Percentiles rank a stretch among this genome's conserved stretches.
phyloP scores from a whole-genome alignment of 345 rosid species.

The Linum trigynum region DNA sequence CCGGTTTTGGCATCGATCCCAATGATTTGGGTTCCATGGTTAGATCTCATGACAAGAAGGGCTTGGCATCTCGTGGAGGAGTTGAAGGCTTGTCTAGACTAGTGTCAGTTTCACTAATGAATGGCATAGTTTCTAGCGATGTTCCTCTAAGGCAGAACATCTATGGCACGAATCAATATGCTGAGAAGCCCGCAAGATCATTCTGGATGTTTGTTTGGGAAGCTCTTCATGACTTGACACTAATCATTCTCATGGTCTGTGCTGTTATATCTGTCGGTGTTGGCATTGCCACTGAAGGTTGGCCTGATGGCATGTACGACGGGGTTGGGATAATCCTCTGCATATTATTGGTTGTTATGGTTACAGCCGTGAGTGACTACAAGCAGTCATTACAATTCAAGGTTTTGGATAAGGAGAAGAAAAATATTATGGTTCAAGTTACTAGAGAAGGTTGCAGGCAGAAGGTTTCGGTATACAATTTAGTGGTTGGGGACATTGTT shows the following conservation, averaged over 20 bases:
- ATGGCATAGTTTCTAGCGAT: conserved; percentile 42
- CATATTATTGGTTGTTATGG: conserved; percentile 1
- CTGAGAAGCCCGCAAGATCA: conserved; percentile 50
- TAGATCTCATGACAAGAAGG: conserved; percentile 25
- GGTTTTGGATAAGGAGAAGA: conserved; percentile 10
- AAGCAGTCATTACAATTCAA: conserved; percentile 8
- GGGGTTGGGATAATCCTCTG: conserved; percentile 7
- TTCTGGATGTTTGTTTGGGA: conserved; percentile 20
- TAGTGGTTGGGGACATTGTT: conserved; percentile 9
- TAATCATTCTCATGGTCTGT: conserved; percentile 4
- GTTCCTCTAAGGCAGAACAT: conserved; percentile 41
- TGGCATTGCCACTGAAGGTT: conserved; percentile 9
- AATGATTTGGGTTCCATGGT: conserved; percentile 30
- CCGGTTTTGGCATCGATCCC: conserved; percentile 36
- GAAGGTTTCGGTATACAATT: conserved; percentile 2
- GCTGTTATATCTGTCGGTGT: conserved; percentile 4
- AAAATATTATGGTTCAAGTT: conserved; percentile 4
- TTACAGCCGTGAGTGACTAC: conserved; percentile 8
- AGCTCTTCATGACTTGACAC: conserved; percentile 9
- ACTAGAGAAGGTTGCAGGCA: conserved; percentile 10
- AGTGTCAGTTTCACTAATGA: conserved; percentile 27
- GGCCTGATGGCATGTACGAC: conserved; percentile 8
- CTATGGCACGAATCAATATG: conserved; percentile 42
- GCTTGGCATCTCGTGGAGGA: conserved; percentile 29
- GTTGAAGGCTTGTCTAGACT: conserved; percentile 30